These are phyloP conservation scores for Agaricus subrufescens DNA, from an alignment of 768 basidiomycete genomes.

Conservation along the genomic window DNA sequence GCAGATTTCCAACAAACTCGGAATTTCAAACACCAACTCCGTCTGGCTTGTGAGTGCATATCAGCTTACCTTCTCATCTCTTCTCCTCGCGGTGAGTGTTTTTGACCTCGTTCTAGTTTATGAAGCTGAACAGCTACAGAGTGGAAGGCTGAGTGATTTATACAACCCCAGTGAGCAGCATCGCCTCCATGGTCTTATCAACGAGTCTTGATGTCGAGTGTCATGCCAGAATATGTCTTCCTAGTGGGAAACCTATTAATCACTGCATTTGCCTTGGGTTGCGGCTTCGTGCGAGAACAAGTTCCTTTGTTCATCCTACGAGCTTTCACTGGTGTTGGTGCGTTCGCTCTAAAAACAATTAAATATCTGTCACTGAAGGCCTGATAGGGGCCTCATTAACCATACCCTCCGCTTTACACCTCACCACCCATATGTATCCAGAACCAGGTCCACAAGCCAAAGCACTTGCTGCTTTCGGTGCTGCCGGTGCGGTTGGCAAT, in stretches of 20 bases:
- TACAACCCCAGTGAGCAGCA: background rate
- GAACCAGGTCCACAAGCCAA: conserved; percentile 37
- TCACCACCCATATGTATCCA: conserved; percentile 44
- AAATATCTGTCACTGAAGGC: background rate
- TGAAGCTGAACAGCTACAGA: background rate
- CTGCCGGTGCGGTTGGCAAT: conserved; percentile 40
- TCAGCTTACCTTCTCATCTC: conserved; percentile 1
- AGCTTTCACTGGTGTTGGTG: conserved; percentile 41
- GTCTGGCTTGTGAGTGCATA: background rate
- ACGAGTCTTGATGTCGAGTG: background rate
- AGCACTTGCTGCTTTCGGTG: conserved; percentile 40
- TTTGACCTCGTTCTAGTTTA: background rate
- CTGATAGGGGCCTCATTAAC: conserved; percentile 35
- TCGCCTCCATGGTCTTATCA: background rate
- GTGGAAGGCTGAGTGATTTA: background rate
- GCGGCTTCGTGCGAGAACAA: conserved; percentile 37
- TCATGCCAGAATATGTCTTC: background rate
- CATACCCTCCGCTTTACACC: conserved; percentile 39
- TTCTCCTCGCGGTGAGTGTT: background rate
- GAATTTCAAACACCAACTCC: background rate
- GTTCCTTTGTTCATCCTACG: conserved; percentile 42
- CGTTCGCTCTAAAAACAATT: background rate
- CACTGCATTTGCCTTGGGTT: conserved; percentile 33
- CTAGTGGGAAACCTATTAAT: conserved; percentile 14
- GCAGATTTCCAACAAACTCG: background rate